Evolutionary conservation across 2,329 filamentous ascomycete species (phyloP), one percentile per base, ranked within the genome.

Genomic region (Uncinocarpus reesii): DNA sequence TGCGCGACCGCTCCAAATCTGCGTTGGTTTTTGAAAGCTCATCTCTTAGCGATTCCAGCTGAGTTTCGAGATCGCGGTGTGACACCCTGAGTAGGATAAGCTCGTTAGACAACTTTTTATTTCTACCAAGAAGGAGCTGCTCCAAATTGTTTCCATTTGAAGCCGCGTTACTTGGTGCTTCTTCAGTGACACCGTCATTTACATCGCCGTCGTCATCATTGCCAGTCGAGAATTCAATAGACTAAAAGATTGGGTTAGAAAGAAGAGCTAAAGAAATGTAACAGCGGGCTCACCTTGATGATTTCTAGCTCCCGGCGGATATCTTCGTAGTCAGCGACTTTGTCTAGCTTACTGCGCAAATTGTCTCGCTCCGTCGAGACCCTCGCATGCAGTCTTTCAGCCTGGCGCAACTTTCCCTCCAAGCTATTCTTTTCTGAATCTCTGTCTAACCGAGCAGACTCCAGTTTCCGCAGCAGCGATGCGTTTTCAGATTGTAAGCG

Each of bases 81-180:
- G 92, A 95, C 2, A 98, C 87, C 34, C 92, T 81, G 37, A 98
- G 73, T 32, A 96, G 79, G 1, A 92, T 95, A 54, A 96, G 77
- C 64, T 98, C 92, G 60, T 95, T 89, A 57, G 84, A 83, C 31
- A 98, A 74, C 69, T 96, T 98, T 71, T 96, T 98, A 72, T 98
- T 98, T 38, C 92, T 81, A 7, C 87, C 84, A 45, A 98, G 72
- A 4, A 98, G 74, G 23, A 98, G 78, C 67, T 95, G 89, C 66
- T 98, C 92, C 7, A 98, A 70, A 1, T 83, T 88, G 57, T 94
- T 87, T 36, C 84, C 80, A 56, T 84, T 84, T 42, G 71, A 69
- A 61, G 80, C 81, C 4, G 67, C 61, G 1, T 69, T 62, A 15
- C 52, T 50, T 10, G 23, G 4, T 15, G 16, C 23, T 7, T 50